These are phyloP conservation scores for Ramaria rubella DNA, from an alignment of 768 basidiomycete species.

Conservation along the genomic window DNA sequence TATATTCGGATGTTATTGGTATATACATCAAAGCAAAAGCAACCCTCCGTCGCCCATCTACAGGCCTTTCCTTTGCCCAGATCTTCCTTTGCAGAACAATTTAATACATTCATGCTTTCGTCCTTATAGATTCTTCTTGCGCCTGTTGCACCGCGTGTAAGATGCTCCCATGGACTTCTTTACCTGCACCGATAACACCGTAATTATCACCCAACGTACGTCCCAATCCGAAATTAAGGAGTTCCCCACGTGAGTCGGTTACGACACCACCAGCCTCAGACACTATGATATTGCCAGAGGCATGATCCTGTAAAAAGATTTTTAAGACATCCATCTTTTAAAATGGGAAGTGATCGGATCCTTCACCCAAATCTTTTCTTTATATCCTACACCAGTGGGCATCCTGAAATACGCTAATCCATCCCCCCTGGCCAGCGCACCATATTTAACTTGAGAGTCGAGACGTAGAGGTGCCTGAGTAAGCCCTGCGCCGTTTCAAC, in stretches of 20 bases:
- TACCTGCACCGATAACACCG: constrained; percentile 80
- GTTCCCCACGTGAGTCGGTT: constrained; percentile 71
- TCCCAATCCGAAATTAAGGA: constrained; percentile 82
- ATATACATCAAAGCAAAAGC: neutral
- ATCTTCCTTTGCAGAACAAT: no score
- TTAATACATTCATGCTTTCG: constrained; percentile 7
- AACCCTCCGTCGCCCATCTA: no score
- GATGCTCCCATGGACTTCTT: constrained; percentile 59
- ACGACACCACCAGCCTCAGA: constrained; percentile 88
- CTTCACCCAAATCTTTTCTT: constrained; percentile 91
- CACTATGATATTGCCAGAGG: constrained; percentile 77
- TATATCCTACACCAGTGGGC: constrained; percentile 71
- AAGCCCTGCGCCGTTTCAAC: constrained; percentile 30
- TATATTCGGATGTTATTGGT: no score
- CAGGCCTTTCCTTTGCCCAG: no score
- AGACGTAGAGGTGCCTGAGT: constrained; percentile 66
- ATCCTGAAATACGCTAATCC: constrained; percentile 78
- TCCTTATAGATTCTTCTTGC: constrained; percentile 24
- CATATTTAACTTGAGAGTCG: constrained; percentile 97
- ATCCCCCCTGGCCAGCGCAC: constrained; percentile 77
- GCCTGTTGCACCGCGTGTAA: constrained; percentile 70
- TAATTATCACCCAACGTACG: constrained; percentile 80
- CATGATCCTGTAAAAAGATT: constrained; percentile 63
- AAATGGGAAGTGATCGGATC: neutral
- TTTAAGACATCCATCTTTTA: neutral